Evolutionary conservation across 306 rosid genomes (phyloP), one percentile per base, ranked within the genome.

Genomic region (Cotoneaster glaucophyllus): DNA sequence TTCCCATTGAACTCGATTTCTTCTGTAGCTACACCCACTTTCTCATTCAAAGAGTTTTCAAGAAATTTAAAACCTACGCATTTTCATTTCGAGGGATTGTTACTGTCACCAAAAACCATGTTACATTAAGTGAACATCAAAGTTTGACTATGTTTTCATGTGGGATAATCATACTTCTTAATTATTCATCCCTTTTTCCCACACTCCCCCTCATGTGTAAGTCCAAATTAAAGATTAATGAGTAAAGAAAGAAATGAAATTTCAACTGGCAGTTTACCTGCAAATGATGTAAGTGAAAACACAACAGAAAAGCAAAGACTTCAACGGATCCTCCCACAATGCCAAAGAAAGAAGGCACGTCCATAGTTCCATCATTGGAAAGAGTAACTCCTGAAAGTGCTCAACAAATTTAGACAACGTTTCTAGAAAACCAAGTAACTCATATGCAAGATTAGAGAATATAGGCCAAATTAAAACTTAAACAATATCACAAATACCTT

Each of bases 281-380:
- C 62, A 93, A 58, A 96, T 90, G 69, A 90, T 87, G 80, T 32
- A 93, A 79, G 94, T 83, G 82, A 85, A 85, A 67, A 88, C 64
- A 75, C 84, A 67, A 84, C 96, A 87, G 85, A 93, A 96, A 71
- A 83, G 83, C 41, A 72, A 71, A 50, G 99, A 96, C 88, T 90
- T 89, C 86, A 82, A 65, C 4, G 96, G 99, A 78, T 93, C 97
- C 78, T 92, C 96, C 99, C 99, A 96, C 64, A 70, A 61, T 11
- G 86, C 94, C 87, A 96, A 78, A 73, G 96, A 90, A 66, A 72
- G 84, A 81, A 96, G 90, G 69, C 72, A 86, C 77, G 86, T 88
- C 78, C 89, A 77, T 67, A 96, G 81, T 84, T 89, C 89, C 56
- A 72, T 76, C 72, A 96, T 41, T n/a, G 99, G 99, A 79, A 71